A percentile compares a stretch with the other conserved stretches of the same genome.
Evolutionary conservation across 2,329 filamentous ascomycete species (phyloP).

Genomic region (Keithomyces neogunnii): DNA sequence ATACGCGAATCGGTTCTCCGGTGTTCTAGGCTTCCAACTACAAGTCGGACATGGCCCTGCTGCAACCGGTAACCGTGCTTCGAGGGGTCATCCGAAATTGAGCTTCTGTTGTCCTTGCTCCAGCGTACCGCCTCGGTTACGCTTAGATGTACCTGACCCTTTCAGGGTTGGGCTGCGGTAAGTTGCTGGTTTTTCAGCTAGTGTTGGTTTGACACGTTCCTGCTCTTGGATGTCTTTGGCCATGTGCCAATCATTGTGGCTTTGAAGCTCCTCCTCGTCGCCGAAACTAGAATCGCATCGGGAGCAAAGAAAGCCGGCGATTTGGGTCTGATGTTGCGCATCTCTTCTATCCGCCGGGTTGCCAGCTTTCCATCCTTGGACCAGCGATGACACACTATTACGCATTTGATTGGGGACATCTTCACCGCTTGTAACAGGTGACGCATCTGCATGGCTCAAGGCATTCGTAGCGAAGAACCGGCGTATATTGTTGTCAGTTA

Average conservation of each 20-base stretch:
- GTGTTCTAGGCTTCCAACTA: not conserved
- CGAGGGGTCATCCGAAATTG: constrained; percentile 42
- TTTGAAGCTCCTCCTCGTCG: constrained; percentile 50
- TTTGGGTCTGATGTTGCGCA: constrained; percentile 12
- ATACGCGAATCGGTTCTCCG: not conserved
- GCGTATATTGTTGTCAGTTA: constrained; percentile 43
- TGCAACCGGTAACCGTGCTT: not conserved
- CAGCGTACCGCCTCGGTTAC: constrained; percentile 28
- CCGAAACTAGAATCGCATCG: constrained; percentile 58
- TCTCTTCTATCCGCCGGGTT: not conserved
- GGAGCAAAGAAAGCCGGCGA: constrained; percentile 39
- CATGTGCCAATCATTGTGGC: constrained; percentile 91
- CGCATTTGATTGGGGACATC: not conserved
- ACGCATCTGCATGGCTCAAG: not conserved
- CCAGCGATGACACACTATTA: not conserved
- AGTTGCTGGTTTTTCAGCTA: constrained; percentile 28
- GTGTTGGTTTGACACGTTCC: constrained; percentile 43
- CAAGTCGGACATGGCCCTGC: not conserved
- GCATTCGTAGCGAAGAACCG: constrained; percentile 44
- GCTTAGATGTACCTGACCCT: constrained; percentile 29
- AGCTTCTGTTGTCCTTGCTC: constrained; percentile 55
- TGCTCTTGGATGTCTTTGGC: constrained; percentile 72
- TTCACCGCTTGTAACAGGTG: constrained; percentile 4
- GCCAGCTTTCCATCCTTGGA: not conserved
- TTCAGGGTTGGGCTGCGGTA: constrained; percentile 21